Evolutionary conservation across 1,284 basidiomycete species (phyloP), one percentile per base, ranked within the genome.

Genomic region (Neonothopanus nambi): DNA sequence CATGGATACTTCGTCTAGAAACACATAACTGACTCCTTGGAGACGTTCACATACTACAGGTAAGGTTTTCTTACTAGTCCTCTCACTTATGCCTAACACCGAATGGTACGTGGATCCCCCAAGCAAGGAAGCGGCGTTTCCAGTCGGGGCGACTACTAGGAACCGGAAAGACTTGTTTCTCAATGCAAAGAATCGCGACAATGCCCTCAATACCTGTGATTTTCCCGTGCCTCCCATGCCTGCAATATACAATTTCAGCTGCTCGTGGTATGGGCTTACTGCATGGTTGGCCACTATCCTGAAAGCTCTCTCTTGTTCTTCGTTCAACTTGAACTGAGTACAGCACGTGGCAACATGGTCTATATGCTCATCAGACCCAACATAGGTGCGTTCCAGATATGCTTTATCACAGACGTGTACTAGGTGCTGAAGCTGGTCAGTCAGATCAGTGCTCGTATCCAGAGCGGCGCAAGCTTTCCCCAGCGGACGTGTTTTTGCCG

Each of bases 181-280:
- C 5, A n/a, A 1, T 5, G 51, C 47, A 53, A 76, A 71, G 6
- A 71, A 67, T 1, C 42, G 0, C 12, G 57, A 63, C 0, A 73
- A 18, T 0, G 72, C 70, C 23, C 70, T 67, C 0, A 78, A 61
- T 0, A 78, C 76, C 47, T 69, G 71, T 6, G 70, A 68, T 60
- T 78, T 77, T 2, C 75, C 73, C 12, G 72, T 54, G 0, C 52
- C 52, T 2, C 47, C 52, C 41, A 54, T 49, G 8, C 55, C 55
- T 8, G 26, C 45, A 41, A 56, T 52, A 30, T 52, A 52, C 45
- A 52, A 38, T 15, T 44, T 41, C 26, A 48, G 33, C 24, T 26
- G 60, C 8, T 51, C 30, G 5, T 39, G 35, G 13, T 64, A 35
- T 0, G 63, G 62, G 30, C 24, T 63, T 57, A 2, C 23, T 1